Evolutionary conservation across 2,329 filamentous ascomycete genomes (phyloP), one percentile per base, ranked within the genome.

Genomic region (Cladophialophora chaetospira): DNA sequence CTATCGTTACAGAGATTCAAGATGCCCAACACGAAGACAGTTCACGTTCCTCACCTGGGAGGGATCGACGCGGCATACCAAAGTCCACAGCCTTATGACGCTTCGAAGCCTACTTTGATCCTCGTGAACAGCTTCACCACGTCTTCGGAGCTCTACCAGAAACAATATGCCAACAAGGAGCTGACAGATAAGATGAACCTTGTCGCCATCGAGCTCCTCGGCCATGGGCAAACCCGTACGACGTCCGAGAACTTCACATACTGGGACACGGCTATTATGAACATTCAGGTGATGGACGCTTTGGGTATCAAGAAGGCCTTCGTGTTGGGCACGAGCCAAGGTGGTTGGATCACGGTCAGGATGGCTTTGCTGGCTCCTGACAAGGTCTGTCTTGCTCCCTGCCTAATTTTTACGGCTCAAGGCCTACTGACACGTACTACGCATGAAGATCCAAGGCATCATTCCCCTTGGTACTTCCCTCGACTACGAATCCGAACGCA

Each of bases 211-310:
- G 80, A 82, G 65, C 72, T 77, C 4, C 72, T 82, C 9, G 80
- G 80, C 19, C 79, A 82, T 64, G 79, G 80, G 3, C 67, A 75
- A 55, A 82, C 79, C 3, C 55, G 54, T 26, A 69, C 74, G 8
- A 67, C 70, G 19, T 61, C 66, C 2, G 73, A 78, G 55, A 72
- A 79, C 44, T 82, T 74, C 63, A 82, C 79, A 4, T 82, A 82
- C 65, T 82, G 80, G 80, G 79, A 81, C 63, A 75, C 77, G 0
- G 78, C 78, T 1, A 71, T 75, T 52, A 80, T 85, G 77, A 67
- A 64, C 36, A 46, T 68, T n/a, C 65, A 68, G 36, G 60, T 68
- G 40, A 63, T 68, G 61, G 65, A 67, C n/a, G 55, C 59, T 10
- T 42, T 68, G 31, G 57, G 59, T 9, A 56, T 68, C 43, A 53